A percentile compares a stretch with the other conserved stretches of the same genome.
Conservation (phyloP, 1,139 yeast genomes). For the Suhomyces chickasaworum region DNA sequence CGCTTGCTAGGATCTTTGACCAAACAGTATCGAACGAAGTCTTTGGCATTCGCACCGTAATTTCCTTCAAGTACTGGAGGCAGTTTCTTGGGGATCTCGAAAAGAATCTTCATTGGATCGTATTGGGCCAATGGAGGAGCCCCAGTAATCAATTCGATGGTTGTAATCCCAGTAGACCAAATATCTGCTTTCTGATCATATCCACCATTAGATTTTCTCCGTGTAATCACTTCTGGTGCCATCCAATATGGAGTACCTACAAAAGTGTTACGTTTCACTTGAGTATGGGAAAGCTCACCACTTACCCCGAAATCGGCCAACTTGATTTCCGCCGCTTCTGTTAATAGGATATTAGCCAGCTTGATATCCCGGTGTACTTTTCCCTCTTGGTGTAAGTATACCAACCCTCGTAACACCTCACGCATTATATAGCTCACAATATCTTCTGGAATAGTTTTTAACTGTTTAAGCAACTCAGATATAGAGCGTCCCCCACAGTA, state of each 20-base stretch:
- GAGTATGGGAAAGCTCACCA: conserved; percentile 69
- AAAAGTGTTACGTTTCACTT: conserved; percentile 64
- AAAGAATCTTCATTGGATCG: conserved; percentile 75
- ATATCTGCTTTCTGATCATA: conserved; percentile 82
- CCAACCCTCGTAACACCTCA: conserved; percentile 63
- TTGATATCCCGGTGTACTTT: conserved; percentile 86
- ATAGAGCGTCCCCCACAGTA: conserved; percentile 93
- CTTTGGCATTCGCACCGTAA: conserved; percentile 54
- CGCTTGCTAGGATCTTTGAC: conserved; percentile 57
- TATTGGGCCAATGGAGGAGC: conserved; percentile 68
- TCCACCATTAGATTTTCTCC: conserved; percentile 65
- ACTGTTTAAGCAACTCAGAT: conserved; percentile 53
- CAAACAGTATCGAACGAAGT: conserved; percentile 62
- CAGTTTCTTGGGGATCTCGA: conserved; percentile 66
- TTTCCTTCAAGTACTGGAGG: conserved; percentile 59
- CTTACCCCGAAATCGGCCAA: conserved; percentile 89
- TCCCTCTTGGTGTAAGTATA: conserved; percentile 69
- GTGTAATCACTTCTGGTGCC: conserved; percentile 82
- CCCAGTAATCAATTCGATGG: conserved; percentile 73
- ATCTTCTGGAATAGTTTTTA: conserved; percentile 55
- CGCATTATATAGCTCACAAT: conserved; percentile 59
- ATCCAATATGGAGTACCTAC: conserved; percentile 94
- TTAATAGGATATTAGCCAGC: conserved; percentile 76
- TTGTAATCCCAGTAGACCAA: conserved; percentile 86
- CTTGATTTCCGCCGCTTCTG: conserved; percentile 63